Evolutionary conservation across 116 monocot genomes (phyloP), one percentile per base, ranked within the genome.

Genomic region (Zostera marina): DNA sequence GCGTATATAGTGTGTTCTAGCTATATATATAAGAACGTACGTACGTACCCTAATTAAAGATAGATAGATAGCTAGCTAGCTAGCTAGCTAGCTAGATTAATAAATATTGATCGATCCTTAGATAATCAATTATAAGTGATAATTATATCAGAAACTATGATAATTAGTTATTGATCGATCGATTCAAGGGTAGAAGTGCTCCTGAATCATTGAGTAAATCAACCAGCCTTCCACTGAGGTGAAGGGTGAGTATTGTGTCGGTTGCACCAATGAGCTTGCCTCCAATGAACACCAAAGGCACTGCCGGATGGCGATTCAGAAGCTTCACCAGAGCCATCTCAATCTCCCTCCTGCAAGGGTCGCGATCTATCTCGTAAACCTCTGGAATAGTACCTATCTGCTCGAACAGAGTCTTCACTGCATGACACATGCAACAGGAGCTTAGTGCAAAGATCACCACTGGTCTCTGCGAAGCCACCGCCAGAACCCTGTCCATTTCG

Each of bases 381-480:
- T 54, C 60, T 10, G 60, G 53, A 54, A 68, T 51, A n/a, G 68
- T 64, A 0, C 77, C 64, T 9, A 77, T 60, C 17, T 69, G 68
- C 11, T 11, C 14, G 54, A 68, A 64, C 23, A 76, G 68, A 1
- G 44, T 46, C 59, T 71, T 71, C 9, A 76, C 51, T 22, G 76
- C 41, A 57, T 76, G 76, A 26, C 76, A 75, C 74, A 74, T 68
- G 60, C 74, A 65, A 42, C 70, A 75, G 23, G 70, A 66, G 70
- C 75, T 75, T 65, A 62, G 38, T 55, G 70, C 66, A 51, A 76
- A 76, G 56, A 76, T 66, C 44, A 76, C 76, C 42, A 76, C 76
- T 12, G 76, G 44, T 9, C 53, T 68, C 41, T 72, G 46, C 9
- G 72, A 68, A 2, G 67, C 71, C 67, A 76, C 32, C 11, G 42